Percentiles rank a stretch among this genome's conserved stretches.
Conservation (phyloP, 2,329 filamentous ascomycete species). For the Plenodomus biglobosus region DNA sequence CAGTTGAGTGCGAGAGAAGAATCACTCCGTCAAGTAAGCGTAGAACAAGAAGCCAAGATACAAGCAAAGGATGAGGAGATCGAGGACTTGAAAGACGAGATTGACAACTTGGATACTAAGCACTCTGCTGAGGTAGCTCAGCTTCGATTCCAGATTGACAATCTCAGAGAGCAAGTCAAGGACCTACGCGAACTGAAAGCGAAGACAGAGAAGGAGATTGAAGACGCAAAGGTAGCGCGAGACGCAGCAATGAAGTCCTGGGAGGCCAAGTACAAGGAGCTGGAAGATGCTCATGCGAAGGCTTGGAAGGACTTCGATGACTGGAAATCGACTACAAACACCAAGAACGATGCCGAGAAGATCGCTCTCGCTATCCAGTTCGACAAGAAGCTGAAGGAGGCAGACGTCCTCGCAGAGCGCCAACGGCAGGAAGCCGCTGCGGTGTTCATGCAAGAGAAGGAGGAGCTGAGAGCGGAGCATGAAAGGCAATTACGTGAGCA, state of each 20-base stretch:
- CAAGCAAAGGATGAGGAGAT: conserved; percentile 58
- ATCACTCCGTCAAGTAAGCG: conserved; percentile 52
- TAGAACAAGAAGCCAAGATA: conserved; percentile 54
- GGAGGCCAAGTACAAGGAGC: conserved; percentile 47
- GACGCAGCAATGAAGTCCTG: conserved; percentile 44
- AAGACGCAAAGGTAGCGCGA: conserved; percentile 33
- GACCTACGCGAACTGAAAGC: conserved; percentile 53
- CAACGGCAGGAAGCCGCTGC: conserved; percentile 50
- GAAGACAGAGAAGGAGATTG: conserved; percentile 47
- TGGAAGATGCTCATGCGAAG: conserved; percentile 45
- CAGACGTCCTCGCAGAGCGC: conserved; percentile 52
- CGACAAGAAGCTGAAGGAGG: conserved; percentile 49
- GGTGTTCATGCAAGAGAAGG: conserved; percentile 37
- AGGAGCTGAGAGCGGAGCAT: conserved; percentile 37
- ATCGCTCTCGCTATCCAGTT: conserved; percentile 45
- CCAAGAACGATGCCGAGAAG: conserved; percentile 43
- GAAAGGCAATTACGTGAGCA: conserved; percentile 43
- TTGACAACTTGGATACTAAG: conserved; percentile 53
- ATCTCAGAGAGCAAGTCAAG: conserved; percentile 55
- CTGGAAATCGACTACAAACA: conserved; percentile 43
- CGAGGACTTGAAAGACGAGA: conserved; percentile 53
- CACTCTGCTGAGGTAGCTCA: conserved; percentile 54
- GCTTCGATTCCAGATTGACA: conserved; percentile 54
- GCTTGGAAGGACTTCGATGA: conserved; percentile 47
- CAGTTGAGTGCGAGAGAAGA: conserved; percentile 54